Evolutionary conservation across 805 yeast genomes (phyloP).

Genomic region (Lachancea meyersii): DNA sequence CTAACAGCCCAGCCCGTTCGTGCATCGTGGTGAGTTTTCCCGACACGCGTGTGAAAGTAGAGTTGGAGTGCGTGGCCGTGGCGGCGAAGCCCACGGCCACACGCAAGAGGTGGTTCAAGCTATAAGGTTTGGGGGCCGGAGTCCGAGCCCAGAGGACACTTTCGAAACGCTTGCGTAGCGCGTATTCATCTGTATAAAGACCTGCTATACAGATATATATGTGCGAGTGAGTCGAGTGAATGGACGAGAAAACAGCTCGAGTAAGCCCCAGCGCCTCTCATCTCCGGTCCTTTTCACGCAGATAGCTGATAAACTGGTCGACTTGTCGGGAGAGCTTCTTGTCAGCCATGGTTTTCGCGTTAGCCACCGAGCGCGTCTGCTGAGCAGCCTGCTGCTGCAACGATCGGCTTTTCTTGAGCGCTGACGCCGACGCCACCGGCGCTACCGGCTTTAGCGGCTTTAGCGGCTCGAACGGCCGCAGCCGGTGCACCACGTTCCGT

Average conservation of each 20-base stretch:
- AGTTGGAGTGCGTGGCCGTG: constrained; percentile 44
- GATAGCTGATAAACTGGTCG: constrained; percentile 7
- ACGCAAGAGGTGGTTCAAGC: constrained; percentile 12
- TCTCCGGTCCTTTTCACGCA: constrained; percentile 9
- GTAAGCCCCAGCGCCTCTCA: not conserved
- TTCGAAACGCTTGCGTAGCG: not conserved
- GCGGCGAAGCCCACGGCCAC: constrained; percentile 1
- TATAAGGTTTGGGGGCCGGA: constrained; percentile 2
- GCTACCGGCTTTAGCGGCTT: not conserved
- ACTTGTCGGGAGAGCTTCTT: constrained; percentile 8
- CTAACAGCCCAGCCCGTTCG: constrained; percentile 47
- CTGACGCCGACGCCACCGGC: not conserved
- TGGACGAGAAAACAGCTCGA: too few relatives aligned
- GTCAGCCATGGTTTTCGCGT: constrained; percentile 1
- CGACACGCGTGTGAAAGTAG: constrained; percentile 25
- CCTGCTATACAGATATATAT: constrained; percentile 8
- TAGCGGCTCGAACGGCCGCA: constrained; percentile 23
- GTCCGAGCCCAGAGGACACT: not conserved
- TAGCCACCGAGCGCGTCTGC: too few relatives aligned
- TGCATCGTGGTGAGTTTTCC: constrained; percentile 39
- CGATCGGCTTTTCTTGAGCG: not conserved
- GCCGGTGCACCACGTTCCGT: constrained; percentile 15
- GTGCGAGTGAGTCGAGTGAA: not conserved
- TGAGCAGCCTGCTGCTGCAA: too few relatives aligned
- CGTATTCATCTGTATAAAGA: constrained; percentile 4